phyloP scores from a whole-genome alignment of 2,329 filamentous ascomycete genomes.

The Colletotrichum sp. region DNA sequence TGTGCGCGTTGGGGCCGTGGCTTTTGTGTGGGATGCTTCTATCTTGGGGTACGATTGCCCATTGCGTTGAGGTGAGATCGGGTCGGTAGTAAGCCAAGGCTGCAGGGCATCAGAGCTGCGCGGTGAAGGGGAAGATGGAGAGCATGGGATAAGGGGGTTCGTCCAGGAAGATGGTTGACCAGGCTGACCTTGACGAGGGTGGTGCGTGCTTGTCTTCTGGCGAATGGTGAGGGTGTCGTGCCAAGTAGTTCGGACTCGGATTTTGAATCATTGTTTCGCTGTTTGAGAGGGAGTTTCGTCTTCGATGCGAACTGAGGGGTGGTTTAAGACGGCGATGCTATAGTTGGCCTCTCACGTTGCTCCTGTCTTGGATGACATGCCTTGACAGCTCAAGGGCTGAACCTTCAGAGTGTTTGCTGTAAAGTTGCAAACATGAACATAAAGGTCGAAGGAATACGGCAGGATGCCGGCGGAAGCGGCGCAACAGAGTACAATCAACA shows the following conservation, averaged over 20 bases:
- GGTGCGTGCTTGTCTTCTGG: background rate
- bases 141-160: background rate
- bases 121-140: background rate
- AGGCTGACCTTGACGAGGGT: background rate
- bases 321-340: background rate
- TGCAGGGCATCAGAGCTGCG: background rate
- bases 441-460: background rate
- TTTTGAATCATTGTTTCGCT: background rate
- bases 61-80: background rate
- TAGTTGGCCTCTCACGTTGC: background rate
- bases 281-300: background rate
- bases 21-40: background rate
- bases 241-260: constrained; percentile 10
- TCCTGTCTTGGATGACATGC: background rate
- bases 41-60: background rate
- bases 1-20: background rate
- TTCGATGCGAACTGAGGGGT: background rate
- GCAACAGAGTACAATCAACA: background rate
- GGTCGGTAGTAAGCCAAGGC: background rate
- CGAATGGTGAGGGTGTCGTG: background rate
- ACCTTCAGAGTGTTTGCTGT: background rate
- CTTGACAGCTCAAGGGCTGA: background rate
- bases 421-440: background rate
- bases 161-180: background rate
- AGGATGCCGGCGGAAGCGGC: background rate